Conservation (phyloP, 2,329 filamentous ascomycete genomes). For the Chaetomium sp. region DNA sequence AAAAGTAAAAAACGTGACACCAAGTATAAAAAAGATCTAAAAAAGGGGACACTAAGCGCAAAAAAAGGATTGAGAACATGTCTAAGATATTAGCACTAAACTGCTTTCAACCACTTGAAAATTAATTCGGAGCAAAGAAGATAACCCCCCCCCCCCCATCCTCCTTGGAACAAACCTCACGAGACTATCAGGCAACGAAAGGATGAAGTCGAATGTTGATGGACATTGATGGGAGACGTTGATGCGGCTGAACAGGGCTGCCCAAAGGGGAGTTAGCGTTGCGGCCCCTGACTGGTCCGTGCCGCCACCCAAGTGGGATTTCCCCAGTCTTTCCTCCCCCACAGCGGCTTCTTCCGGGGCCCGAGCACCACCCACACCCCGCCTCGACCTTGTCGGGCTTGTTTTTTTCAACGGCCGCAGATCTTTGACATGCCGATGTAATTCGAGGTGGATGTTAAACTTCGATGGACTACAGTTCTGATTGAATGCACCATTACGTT, state of each 20-base stretch:
- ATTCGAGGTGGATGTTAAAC: no score
- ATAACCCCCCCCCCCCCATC: neutral
- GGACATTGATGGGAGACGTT: constrained; percentile 1
- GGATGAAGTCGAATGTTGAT: neutral
- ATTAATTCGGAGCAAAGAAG: neutral
- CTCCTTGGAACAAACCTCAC: neutral
- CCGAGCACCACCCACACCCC: neutral
- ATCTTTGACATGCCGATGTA: neutral
- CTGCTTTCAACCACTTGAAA: no score
- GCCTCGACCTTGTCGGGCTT: neutral
- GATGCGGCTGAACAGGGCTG: constrained; percentile 17
- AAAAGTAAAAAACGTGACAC: no score
- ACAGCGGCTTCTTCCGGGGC: constrained; percentile 11
- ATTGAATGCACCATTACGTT: no score
- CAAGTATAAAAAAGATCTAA: no score
- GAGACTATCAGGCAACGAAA: neutral
- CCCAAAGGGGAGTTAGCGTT: constrained; percentile 1
- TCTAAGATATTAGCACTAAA: no score
- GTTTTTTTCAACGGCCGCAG: neutral
- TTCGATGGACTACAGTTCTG: no score
- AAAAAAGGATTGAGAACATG: no score
- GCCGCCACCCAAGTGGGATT: neutral
- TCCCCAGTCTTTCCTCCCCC: neutral
- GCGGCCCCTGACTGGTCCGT: constrained; percentile 1
- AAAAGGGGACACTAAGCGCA: no score